These are phyloP conservation scores for Stachybotrys elegans DNA, from an alignment of 2,329 filamentous ascomycete species.

Conservation along the genomic window DNA sequence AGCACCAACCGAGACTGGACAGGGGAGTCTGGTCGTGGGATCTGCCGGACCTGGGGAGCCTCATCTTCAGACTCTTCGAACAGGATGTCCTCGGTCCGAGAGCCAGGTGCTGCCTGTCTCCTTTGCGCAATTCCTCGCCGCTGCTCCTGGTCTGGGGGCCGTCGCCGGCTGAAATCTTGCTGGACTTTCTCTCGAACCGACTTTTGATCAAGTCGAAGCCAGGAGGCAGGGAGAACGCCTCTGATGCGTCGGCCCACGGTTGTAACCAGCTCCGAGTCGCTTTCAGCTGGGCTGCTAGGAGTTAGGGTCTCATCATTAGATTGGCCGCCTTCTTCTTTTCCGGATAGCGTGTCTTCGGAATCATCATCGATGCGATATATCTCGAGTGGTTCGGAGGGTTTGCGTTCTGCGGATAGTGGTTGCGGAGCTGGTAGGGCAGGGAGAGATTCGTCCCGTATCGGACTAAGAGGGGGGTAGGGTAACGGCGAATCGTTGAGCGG, in stretches of 20 bases:
- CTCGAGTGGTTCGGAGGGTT: too few relatives aligned
- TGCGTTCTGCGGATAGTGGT: too few relatives aligned
- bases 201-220: conserved; percentile 55
- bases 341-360: conserved; percentile 17
- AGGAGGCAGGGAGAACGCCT: conserved; percentile 63
- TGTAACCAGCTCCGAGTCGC: conserved; percentile 36
- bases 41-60: conserved; percentile 11
- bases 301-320: conserved; percentile 10
- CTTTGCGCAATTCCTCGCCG: conserved; percentile 47
- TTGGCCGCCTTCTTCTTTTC: conserved; percentile 3
- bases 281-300: conserved; percentile 27
- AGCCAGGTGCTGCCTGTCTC: conserved; percentile 25
- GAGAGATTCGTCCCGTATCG: too few relatives aligned
- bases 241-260: conserved; percentile 42
- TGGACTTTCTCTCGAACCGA: conserved; percentile 24
- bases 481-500: neutral
- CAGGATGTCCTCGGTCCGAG: conserved; percentile 27
- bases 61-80: conserved; percentile 44
- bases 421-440: too few relatives aligned
- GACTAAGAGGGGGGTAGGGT: too few relatives aligned
- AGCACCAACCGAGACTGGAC: conserved; percentile 20
- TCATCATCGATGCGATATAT: conserved; percentile 13
- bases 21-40: conserved; percentile 8
- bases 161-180: conserved; percentile 21
- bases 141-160: conserved; percentile 30